Evolutionary conservation across 495 filamentous ascomycete species (phyloP), one percentile per base, ranked within the genome.

Genomic region (Penicillium canescens): DNA sequence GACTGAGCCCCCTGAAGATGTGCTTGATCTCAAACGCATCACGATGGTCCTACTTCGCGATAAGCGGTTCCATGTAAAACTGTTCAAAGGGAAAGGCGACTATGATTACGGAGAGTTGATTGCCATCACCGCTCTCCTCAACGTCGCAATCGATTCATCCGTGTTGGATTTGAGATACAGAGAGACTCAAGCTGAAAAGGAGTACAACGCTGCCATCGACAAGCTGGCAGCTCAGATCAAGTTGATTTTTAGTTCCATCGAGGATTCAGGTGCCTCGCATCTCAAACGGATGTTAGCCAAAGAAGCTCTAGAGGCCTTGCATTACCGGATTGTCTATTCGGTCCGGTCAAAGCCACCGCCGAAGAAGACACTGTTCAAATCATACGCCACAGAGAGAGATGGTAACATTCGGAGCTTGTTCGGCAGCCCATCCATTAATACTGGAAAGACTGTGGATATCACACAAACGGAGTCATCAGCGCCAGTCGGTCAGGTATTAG

Each of bases 221-320:
- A 62, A 59, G 8, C 72, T 97, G 2, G 78, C 83, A 12, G 64
- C 73, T 13, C 71, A 72, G 20, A 72, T 98, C 47, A 88, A 86
- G 56, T 67, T 70, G 18, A 81, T 94, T 40, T 87, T 86, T 64
- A 81, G 79, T 13, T 75, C 75, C 7, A 96, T 98, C 52, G 75
- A 84, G 52, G 90, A 92, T 62, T 79, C 83, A 1, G 89, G 89
- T 23, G 86, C 88, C 21, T 81, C 85, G 6, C 82, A 86, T 63
- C 79, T 91, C 48, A 83, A 82, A 14, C 79, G 88, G 16, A 85
- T 89, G 41, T 80, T 92, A 47, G 85, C 87, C 0, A 93, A 94
- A 65, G 80, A 82, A 40, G 78, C 77, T 20, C 73, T 96, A 6
- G 87, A 94, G 60, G 72, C 83, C 3, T 65, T 96, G 9, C 78